Base-by-base conservation (phyloP, 306 rosid genomes). In the Lotus japonicus region DNA sequence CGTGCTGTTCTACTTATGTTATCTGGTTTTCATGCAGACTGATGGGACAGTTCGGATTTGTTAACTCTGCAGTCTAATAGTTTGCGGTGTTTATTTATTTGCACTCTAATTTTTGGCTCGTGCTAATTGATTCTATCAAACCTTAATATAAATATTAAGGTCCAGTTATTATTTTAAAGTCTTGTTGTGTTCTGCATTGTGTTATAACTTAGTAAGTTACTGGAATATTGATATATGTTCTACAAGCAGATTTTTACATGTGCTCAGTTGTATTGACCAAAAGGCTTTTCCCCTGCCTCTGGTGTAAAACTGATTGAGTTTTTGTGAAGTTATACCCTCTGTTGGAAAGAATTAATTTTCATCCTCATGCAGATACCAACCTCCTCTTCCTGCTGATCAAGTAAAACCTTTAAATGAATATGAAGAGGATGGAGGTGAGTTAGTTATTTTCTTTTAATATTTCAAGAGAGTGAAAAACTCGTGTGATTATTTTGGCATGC, bases 351-450 rank as follows among this genome's bases (percentile, higher is more conserved):
- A 74, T 57, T 48, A 5, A 49, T 78, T 4, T 53, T 43, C 11
- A 33, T 41, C 50, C 58, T 12, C 21, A 35, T 79, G 66, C 80
- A 92, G 98, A 67, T 87, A 92, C 53, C 98, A 92, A 70, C 69
- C 87, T 51, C 98, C 98, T 60, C 84, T 89, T 63, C 90, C 95
- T 2, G 85, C 49, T 39, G 96, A 92, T 73, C 92, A 87, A 84
- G 96, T 89, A 71, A 92, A 82, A 82, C 98, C 89, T 14, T 80
- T 82, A 58, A 89, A 82, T 74, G 92, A 84, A 69, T 84, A 85
- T 38, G 92, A 84, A 43, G 92, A 89, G 68, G 90, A 87, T 48
- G 90, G 92, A 84, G 97, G 97, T 87, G 71, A 81, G 14, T 14
- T 55, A 13, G 12, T 14, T 10, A 54, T 63, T 51, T 68, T 74